phyloP scores from a whole-genome alignment of 2,329 filamentous ascomycete genomes.

The Bipolaris sorokiniana region DNA sequence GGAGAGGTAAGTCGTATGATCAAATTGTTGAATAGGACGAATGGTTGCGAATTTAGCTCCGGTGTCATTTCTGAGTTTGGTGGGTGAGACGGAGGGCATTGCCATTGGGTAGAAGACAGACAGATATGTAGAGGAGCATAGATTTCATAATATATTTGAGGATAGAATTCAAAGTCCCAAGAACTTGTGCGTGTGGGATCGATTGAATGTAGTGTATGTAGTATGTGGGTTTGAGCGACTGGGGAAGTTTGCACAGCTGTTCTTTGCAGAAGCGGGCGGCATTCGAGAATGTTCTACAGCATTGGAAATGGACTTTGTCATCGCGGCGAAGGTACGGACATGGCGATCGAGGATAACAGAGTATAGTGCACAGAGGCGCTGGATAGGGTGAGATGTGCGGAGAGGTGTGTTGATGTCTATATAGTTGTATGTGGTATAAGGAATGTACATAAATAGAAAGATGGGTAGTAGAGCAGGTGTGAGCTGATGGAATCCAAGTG shows the following conservation, averaged over 20 bases:
- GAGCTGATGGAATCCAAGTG: background rate
- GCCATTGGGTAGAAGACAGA: no score
- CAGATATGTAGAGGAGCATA: no score
- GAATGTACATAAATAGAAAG: background rate
- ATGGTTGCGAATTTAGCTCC: no score
- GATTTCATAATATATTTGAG: no score
- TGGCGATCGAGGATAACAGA: background rate
- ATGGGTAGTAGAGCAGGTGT: background rate
- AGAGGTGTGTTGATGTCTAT: background rate
- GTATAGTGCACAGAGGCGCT: background rate
- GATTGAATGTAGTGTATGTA: no score
- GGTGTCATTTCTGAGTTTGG: no score
- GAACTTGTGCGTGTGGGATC: no score
- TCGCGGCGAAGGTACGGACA: background rate
- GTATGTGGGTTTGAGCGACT: no score
- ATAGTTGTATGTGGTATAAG: background rate
- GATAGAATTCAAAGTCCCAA: no score
- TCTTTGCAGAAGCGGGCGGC: background rate
- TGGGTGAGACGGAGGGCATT: no score
- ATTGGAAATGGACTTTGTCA: slow-evolving; percentile 3
- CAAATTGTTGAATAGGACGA: no score
- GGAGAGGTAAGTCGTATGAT: no score
- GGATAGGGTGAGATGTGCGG: background rate
- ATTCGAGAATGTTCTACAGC: slow-evolving; percentile 13
- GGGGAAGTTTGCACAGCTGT: background rate